Percentiles rank a stretch among this genome's conserved stretches.
Evolutionary conservation across 352 stramenopile genomes (phyloP).

Genomic region (Thalassiosira exigua): DNA sequence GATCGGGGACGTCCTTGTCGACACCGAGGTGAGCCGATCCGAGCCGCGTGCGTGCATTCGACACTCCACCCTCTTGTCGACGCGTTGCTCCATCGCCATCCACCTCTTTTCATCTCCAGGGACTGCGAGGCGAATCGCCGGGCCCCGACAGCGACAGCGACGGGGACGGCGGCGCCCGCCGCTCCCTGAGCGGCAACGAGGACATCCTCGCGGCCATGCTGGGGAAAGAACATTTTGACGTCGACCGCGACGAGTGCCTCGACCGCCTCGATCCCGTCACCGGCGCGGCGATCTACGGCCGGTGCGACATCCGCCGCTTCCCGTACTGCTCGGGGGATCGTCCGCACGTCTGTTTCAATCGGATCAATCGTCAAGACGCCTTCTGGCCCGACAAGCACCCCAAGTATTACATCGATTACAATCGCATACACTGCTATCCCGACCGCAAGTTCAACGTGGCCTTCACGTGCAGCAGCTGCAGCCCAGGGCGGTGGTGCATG

Average conservation of each 20-base stretch:
- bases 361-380: conserved; percentile 73
- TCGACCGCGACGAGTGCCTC: conserved; percentile 61
- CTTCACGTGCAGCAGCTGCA: conserved; percentile 72
- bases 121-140: not conserved
- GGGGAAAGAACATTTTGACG: conserved; percentile 41
- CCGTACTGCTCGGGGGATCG: conserved; percentile 58
- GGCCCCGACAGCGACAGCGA: not conserved
- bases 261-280: conserved; percentile 16
- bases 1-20: not conserved
- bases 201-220: conserved; percentile 57
- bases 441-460: conserved; percentile 49
- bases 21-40: no score
- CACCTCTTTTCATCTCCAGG: no score
- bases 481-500: conserved; percentile 75
- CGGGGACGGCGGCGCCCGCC: no score
- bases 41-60: no score
- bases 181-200: conserved; percentile 28
- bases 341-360: conserved; percentile 80
- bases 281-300: conserved; percentile 50
- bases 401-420: conserved; percentile 83
- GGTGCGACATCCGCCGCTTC: conserved; percentile 73
- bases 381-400: conserved; percentile 77
- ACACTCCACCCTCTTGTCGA: no score
- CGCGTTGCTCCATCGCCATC: no score
- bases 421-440: conserved; percentile 78